phyloP scores from a whole-genome alignment of 129 eudicot genomes.

The Dittrichia graveolens region DNA sequence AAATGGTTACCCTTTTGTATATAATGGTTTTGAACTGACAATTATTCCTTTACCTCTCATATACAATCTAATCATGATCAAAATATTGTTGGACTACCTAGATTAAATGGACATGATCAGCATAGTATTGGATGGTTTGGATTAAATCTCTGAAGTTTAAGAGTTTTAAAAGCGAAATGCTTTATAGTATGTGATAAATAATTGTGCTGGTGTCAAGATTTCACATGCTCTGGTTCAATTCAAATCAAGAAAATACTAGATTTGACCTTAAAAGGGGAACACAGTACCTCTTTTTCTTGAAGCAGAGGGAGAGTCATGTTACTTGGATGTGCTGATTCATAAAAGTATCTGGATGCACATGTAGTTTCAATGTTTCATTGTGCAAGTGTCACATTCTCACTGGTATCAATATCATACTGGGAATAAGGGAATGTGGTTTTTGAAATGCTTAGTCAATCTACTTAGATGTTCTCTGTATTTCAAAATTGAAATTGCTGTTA shows the following conservation, averaged over 20 bases:
- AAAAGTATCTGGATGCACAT: slow-evolving; percentile 2
- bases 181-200: neutral
- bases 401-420: neutral
- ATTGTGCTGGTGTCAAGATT: neutral
- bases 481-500: neutral
- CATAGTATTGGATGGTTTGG: too few species aligned
- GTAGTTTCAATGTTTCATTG: neutral
- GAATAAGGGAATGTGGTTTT: slow-evolving; percentile 7
- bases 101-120: too few species aligned
- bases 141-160: too few species aligned
- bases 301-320: neutral
- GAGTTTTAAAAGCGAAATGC: too few species aligned
- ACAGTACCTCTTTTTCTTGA: neutral
- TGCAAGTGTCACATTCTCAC: neutral
- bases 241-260: neutral
- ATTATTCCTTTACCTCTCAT: too few species aligned
- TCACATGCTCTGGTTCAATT: neutral
- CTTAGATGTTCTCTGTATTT: neutral
- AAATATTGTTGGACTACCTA: too few species aligned
- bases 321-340: slow-evolving; percentile 6
- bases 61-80: too few species aligned
- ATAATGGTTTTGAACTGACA: too few species aligned
- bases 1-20: too few species aligned
- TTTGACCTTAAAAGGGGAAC: neutral
- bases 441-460: neutral